Evolutionary conservation across 441 rosid species (phyloP).

Genomic region (Erodium texanum): DNA sequence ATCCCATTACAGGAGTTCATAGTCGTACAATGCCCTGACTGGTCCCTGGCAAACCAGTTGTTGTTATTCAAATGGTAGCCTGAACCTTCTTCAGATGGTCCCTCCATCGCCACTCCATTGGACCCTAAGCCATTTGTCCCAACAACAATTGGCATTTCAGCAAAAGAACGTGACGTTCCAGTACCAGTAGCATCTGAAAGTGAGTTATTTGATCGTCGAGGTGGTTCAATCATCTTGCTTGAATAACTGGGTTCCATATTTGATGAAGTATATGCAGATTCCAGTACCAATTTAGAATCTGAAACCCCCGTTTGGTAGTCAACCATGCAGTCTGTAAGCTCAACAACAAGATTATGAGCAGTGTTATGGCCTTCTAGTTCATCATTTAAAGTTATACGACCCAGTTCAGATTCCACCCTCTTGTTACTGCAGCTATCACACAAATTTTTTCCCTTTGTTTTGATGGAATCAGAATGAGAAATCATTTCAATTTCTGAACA

Average conservation of each 20-base stretch:
- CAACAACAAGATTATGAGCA: conserved; percentile 39
- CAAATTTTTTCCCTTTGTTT: conserved; percentile 46
- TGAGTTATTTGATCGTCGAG: conserved; percentile 25
- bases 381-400: conserved; percentile 40
- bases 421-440: conserved; percentile 33
- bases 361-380: conserved; percentile 28
- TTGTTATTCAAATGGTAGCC: conserved; percentile 47
- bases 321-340: conserved; percentile 45
- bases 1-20: conserved; percentile 45
- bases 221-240: conserved; percentile 29
- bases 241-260: conserved; percentile 30
- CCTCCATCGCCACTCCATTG: conserved; percentile 60
- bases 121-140: conserved; percentile 36
- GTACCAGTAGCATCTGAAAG: conserved; percentile 34
- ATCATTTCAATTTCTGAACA: conserved; percentile 36
- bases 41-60: conserved; percentile 57
- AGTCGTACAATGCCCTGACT: conserved; percentile 52
- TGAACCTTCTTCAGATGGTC: conserved; percentile 69
- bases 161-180: conserved; percentile 39
- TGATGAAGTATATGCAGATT: conserved; percentile 31
- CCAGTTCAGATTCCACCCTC: conserved; percentile 53
- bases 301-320: conserved; percentile 42
- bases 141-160: conserved; percentile 32
- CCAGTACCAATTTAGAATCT: conserved; percentile 37
- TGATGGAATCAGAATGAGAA: conserved; percentile 39